A percentile compares a stretch with the other conserved stretches of the same genome.
Conservation (phyloP, 345 rosid genomes). For the Zanthoxylum bungeanum region DNA sequence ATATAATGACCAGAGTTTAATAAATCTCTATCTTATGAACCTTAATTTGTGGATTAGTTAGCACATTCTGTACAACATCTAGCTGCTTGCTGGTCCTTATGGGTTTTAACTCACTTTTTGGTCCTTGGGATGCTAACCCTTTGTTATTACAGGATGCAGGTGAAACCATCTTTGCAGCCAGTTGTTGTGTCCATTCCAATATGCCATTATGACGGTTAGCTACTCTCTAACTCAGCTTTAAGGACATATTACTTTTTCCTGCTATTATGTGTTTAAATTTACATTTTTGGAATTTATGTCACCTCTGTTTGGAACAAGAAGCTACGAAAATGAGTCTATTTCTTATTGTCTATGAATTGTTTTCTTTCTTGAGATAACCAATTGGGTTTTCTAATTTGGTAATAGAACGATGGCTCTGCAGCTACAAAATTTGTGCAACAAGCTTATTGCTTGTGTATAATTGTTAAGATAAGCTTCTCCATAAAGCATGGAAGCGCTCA, state of each 20-base stretch:
- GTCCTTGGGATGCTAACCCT: neutral
- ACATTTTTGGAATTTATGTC: neutral
- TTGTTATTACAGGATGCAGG: conserved; percentile 70
- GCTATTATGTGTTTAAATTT: conserved; percentile 10
- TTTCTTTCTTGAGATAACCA: neutral
- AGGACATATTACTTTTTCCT: neutral
- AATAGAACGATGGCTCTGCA: neutral
- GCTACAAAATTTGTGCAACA: neutral
- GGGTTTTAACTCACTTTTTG: neutral
- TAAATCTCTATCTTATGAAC: neutral
- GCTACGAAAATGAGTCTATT: neutral
- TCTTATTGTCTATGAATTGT: neutral
- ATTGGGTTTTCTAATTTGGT: neutral
- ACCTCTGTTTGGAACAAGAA: neutral
- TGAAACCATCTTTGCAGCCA: conserved; percentile 64
- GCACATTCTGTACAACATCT: neutral
- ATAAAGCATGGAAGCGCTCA: neutral
- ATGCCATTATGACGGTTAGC: conserved; percentile 89
- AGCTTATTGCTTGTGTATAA: neutral
- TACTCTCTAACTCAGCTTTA: conserved; percentile 12
- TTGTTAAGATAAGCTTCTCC: conserved; percentile 1
- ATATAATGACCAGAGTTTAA: neutral
- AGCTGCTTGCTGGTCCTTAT: neutral
- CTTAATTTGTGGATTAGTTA: neutral
- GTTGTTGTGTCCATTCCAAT: conserved; percentile 74